phyloP scores from a whole-genome alignment of 805 yeast genomes.

The Suhomyces sp. region DNA sequence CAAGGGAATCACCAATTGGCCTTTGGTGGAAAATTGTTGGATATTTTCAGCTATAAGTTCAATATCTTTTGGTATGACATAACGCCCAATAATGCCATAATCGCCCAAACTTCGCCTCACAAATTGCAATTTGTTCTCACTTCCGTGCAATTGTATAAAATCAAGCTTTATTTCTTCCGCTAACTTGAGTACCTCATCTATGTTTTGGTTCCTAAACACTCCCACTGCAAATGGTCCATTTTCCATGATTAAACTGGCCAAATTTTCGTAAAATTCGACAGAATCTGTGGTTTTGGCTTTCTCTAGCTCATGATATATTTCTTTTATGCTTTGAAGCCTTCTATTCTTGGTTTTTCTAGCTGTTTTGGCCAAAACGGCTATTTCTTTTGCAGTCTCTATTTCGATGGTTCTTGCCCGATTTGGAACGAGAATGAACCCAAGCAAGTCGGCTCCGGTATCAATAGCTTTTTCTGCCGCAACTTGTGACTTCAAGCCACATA shows the following conservation, averaged over 20 bases:
- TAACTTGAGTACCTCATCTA: conserved; percentile 54
- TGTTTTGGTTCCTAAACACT: conserved; percentile 80
- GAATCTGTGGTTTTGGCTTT: conserved; percentile 11
- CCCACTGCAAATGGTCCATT: conserved; percentile 79
- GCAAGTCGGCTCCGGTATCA: conserved; percentile 65
- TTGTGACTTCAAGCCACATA: conserved; percentile 74
- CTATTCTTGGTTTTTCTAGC: conserved; percentile 17
- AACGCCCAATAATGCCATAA: conserved; percentile 72
- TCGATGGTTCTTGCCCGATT: conserved; percentile 68
- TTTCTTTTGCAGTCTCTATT: conserved; percentile 25
- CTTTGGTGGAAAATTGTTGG: conserved; percentile 12
- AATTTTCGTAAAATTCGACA: conserved; percentile 32
- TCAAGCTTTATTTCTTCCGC: conserved; percentile 56
- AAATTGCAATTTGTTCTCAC: conserved; percentile 50
- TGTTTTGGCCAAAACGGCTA: conserved; percentile 27
- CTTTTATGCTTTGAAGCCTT: conserved; percentile 19
- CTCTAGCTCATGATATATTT: conserved; percentile 15
- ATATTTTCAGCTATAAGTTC: conserved; percentile 29
- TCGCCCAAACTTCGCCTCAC: conserved; percentile 40
- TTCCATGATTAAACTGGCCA: conserved; percentile 25
- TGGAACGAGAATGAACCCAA: conserved; percentile 90
- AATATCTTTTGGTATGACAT: conserved; percentile 56
- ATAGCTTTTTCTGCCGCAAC: conserved; percentile 75
- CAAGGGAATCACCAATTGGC: conserved; percentile 55
- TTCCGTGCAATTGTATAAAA: conserved; percentile 86